phyloP scores from a whole-genome alignment of 768 basidiomycete species.

The Cystobasidium ongulense region DNA sequence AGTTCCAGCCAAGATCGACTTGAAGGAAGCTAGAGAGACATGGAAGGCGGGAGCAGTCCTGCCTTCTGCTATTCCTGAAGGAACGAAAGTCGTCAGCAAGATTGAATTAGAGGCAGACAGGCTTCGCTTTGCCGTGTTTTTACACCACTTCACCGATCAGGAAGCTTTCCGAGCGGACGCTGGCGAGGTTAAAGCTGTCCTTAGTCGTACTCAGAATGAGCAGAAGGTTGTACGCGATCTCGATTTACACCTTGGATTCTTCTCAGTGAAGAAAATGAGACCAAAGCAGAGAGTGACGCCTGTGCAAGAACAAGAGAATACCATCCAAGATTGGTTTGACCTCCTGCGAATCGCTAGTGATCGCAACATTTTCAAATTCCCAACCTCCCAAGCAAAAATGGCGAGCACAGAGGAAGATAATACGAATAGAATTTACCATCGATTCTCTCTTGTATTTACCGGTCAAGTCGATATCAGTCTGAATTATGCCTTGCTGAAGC shows the following conservation, averaged over 20 bases:
- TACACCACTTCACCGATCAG: slow-evolving; percentile 65
- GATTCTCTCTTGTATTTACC: slow-evolving; percentile 27
- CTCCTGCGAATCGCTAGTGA: slow-evolving; percentile 25
- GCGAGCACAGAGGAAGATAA: slow-evolving; percentile 13
- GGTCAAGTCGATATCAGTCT: slow-evolving; percentile 32
- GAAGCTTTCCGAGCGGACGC: slow-evolving; percentile 72
- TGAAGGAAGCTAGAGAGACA: not conserved
- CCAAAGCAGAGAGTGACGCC: slow-evolving; percentile 15
- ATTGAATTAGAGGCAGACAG: slow-evolving; percentile 62
- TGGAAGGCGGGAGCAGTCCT: not conserved
- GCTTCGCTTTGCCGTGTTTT: slow-evolving; percentile 66
- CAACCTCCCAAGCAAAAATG: slow-evolving; percentile 32
- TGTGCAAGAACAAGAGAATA: slow-evolving; percentile 28
- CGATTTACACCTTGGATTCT: slow-evolving; percentile 29
- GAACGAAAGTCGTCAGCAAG: slow-evolving; percentile 53
- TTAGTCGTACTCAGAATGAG: slow-evolving; percentile 19
- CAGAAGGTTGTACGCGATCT: slow-evolving; percentile 27
- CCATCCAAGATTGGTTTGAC: slow-evolving; percentile 28
- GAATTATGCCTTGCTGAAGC: slow-evolving; percentile 31
- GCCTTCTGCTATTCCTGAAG: slow-evolving; percentile 50
- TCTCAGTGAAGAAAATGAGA: slow-evolving; percentile 31
- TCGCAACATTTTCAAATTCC: slow-evolving; percentile 33
- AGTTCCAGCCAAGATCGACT: not conserved
- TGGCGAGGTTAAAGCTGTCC: slow-evolving; percentile 54
- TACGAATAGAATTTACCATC: slow-evolving; percentile 10